Base-by-base conservation (phyloP, 208 protist species). In the Wallacemonas sp. region DNA sequence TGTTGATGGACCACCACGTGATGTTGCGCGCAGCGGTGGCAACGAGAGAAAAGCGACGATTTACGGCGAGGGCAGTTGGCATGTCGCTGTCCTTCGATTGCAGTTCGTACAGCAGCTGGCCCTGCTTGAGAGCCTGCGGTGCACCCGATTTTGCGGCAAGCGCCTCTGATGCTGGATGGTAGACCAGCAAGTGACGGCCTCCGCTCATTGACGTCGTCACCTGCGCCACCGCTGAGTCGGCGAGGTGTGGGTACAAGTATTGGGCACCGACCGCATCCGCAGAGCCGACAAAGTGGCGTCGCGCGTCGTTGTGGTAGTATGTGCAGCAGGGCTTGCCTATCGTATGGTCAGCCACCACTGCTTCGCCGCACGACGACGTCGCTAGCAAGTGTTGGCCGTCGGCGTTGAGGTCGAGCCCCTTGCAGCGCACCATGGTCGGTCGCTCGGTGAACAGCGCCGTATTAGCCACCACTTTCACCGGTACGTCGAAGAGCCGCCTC, bases 1-100 rank as follows among this genome's bases (percentile, higher is more conserved):
- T 64, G 48, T 87, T 83, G 61, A 92, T 79, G 9, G 81, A 68
- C 85, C 85, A 95, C 89, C 83, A 95, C 24, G 89, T 95, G 2
- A 92, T 73, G 57, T 70, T 74, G 27, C 84, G 81, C 17, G 89
- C 85, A 2, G 84, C 83, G 1, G 79, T 88, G 12, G 81, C 83
- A 17, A 90, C 73, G 0, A 95, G 63, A 19, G 70, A 67, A 26
- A 79, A 91, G 12, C 80, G 71, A 36, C 73, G 70, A 63, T 92
- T 93, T 37, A 95, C 86, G 34, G 77, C 71, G 21, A 92, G 13
- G 1, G 73, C 79, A 2, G 87, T 70, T 27, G 84, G 82, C 26
- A 83, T 68, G 50, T 92, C 89, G 68, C 78, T 90, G 63, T 91
- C 89, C 58, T 80, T 89, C 6, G 82, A 87, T 58, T 90, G 85